Conservation (phyloP, 495 filamentous ascomycete genomes). For the Niebla homalea region DNA sequence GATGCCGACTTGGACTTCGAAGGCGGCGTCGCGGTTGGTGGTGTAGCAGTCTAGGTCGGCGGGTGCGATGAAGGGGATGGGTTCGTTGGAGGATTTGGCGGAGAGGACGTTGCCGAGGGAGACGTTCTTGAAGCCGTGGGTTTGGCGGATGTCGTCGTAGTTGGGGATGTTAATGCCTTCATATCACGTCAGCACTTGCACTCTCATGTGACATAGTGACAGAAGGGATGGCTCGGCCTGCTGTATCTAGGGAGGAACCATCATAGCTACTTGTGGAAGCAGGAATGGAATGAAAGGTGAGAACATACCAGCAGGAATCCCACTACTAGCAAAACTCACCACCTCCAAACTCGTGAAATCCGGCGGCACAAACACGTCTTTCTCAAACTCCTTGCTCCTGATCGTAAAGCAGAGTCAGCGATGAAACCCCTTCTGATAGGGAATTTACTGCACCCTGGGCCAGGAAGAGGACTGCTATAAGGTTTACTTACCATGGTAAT, state of each 20-base stretch:
- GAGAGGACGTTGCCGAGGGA: conserved; percentile 79
- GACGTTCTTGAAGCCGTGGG: conserved; percentile 96
- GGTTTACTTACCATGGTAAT: conserved; percentile 76
- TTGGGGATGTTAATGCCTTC: conserved; percentile 60
- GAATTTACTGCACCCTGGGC: too few species aligned
- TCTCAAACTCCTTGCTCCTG: conserved; percentile 88
- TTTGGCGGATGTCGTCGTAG: conserved; percentile 88
- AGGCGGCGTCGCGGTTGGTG: conserved; percentile 67
- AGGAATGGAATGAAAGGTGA: too few species aligned
- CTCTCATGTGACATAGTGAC: too few species aligned
- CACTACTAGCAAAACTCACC: conserved; percentile 59
- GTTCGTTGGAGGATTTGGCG: conserved; percentile 80
- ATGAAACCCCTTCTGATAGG: too few species aligned
- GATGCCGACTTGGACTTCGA: conserved; percentile 89
- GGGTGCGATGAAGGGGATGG: conserved; percentile 72
- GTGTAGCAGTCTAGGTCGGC: conserved; percentile 65
- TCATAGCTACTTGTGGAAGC: too few species aligned
- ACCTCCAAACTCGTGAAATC: conserved; percentile 88
- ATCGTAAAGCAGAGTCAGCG: too few species aligned
- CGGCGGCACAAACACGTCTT: conserved; percentile 83
- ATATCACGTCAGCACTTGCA: too few species aligned
- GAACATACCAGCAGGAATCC: conserved; percentile 48
- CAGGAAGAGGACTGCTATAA: too few species aligned
- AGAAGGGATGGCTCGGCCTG: too few species aligned
- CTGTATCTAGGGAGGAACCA: too few species aligned